Evolutionary conservation across 495 filamentous ascomycete species (phyloP).

Genomic region (Alectoria sarmentosa): DNA sequence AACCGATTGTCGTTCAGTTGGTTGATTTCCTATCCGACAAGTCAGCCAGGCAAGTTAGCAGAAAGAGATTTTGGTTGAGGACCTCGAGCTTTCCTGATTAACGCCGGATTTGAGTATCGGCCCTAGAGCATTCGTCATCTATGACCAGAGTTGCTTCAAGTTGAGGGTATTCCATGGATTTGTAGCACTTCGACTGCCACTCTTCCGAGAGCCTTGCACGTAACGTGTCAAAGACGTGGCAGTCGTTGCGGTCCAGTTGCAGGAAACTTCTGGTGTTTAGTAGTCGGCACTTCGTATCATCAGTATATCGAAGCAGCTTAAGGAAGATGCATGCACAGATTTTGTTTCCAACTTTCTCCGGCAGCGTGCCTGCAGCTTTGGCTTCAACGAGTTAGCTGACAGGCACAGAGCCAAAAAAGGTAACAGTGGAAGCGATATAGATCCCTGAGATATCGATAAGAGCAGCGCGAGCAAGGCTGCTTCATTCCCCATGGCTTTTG

Average conservation of each 20-base stretch:
- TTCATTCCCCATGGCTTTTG: neutral
- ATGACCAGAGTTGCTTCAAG: neutral
- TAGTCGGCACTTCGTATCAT: neutral
- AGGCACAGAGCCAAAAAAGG: neutral
- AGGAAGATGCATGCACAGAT: neutral
- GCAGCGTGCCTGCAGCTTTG: neutral
- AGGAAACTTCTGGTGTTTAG: neutral
- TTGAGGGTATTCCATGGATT: neutral
- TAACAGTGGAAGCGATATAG: neutral
- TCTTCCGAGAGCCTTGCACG: neutral
- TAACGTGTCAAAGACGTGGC: neutral
- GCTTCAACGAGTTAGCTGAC: neutral
- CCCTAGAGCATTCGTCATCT: neutral
- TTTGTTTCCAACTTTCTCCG: neutral
- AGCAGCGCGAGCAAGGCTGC: neutral
- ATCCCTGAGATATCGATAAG: neutral
- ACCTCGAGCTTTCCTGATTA: neutral
- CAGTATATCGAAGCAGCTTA: neutral
- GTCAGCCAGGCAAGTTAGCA: neutral
- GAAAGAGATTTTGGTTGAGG: neutral
- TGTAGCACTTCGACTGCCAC: neutral
- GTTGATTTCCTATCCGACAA: neutral
- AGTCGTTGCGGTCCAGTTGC: neutral
- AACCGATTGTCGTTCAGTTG: neutral
- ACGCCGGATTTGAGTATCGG: neutral